Evolutionary conservation across 257 asterid species (phyloP), one percentile per base, ranked within the genome.

Genomic region (Linderniella brevidens): DNA sequence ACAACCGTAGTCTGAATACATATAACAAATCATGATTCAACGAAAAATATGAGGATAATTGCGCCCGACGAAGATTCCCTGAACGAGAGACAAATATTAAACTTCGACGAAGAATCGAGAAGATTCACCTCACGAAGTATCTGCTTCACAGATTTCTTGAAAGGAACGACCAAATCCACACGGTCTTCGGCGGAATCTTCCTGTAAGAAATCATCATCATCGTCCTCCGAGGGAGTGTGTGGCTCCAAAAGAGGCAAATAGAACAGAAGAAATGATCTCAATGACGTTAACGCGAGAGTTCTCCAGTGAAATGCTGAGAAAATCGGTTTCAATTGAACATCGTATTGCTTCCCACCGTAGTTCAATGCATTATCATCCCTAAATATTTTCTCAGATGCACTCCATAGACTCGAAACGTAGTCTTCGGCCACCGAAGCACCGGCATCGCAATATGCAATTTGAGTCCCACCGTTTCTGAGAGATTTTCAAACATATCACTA

Each of bases 191-290:
- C 83, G 47, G 48, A 51, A 53, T 62, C 53, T 37, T 87, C 95
- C 48, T 54, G 63, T 49, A 78, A 72, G 64, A 75, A 77, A 60
- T 73, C 80, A 0, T 78, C 96, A 48, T 88, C 94, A 1, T 79
- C 93, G 5, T 78, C 90, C 48, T 84, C 92, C 55, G 50, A 19
- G 38, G 35, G 71, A 15, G 76, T 14, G 35, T 48, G 75, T 44
- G 87, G 87, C 84, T 84, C 95, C 82, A 88, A 11, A 53, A 84
- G 87, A 49, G 98, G 96, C 70, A 88, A 65, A 63, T 78, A 88
- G 73, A 78, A 84, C 44, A 72, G 43, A 46, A 78, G 64, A 59
- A 88, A 78, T 11, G 87, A 74, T 71, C 98, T 76, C 67, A 84
- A 25, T 5, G 94, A 74, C 35, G 87, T 84, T 58, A 84, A 29